Evolutionary conservation across 768 basidiomycete species (phyloP).

Genomic region (Lyophyllum decastes): DNA sequence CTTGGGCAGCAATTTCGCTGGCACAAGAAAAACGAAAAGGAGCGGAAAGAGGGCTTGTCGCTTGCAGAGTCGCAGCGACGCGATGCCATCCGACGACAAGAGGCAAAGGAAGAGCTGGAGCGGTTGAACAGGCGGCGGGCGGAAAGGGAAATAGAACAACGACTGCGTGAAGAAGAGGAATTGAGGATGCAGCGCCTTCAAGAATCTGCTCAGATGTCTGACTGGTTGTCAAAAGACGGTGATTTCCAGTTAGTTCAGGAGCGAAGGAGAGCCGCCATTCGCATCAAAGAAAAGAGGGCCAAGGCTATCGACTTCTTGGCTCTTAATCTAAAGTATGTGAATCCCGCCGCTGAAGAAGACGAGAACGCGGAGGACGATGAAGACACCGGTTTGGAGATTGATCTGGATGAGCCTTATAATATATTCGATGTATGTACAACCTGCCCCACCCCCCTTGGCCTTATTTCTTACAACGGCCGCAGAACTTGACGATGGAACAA

Average conservation of each 20-base stretch:
- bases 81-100: conserved; percentile 80
- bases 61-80: conserved; percentile 75
- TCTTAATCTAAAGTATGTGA: conserved; percentile 92
- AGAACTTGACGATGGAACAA: conserved; percentile 88
- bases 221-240: conserved; percentile 96
- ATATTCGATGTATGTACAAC: conserved; percentile 81
- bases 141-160: conserved; percentile 88
- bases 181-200: conserved; percentile 83
- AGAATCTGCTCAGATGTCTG: conserved; percentile 97
- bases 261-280: conserved; percentile 84
- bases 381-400: conserved; percentile 92
- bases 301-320: conserved; percentile 99
- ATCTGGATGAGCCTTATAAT: conserved; percentile 97
- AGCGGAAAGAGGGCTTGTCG: conserved; percentile 83
- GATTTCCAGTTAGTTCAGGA: conserved; percentile 98
- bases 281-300: conserved; percentile 93
- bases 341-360: conserved; percentile 67
- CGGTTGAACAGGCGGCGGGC: conserved; percentile 87
- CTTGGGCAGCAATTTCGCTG: conserved; percentile 96
- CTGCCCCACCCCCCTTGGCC: neutral
- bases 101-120: conserved; percentile 95
- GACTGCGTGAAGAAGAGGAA: conserved; percentile 91
- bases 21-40: conserved; percentile 99
- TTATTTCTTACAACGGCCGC: conserved; percentile 16
- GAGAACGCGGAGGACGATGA: conserved; percentile 58